Evolutionary conservation across 306 rosid genomes (phyloP).

Genomic region (Begonia masoniana): DNA sequence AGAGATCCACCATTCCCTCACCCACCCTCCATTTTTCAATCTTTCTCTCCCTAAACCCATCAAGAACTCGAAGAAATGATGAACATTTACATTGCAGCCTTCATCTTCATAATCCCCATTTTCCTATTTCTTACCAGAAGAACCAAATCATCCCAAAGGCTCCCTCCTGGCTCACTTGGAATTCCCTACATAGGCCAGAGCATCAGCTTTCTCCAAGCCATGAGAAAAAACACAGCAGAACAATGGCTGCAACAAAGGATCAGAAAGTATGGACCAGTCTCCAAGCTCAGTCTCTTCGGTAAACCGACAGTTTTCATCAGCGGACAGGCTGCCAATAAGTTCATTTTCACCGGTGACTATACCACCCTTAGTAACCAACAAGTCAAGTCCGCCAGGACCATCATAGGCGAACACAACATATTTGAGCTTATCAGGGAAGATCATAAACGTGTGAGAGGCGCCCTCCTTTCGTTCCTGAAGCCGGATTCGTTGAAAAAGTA

Average conservation of each 20-base stretch:
- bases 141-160: too few relatives aligned
- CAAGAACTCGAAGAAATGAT: too few relatives aligned
- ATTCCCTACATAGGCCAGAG: constrained; percentile 26
- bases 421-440: constrained; percentile 38
- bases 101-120: too few relatives aligned
- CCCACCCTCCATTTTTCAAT: too few relatives aligned
- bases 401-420: constrained; percentile 41
- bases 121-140: too few relatives aligned
- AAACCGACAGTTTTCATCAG: constrained; percentile 52
- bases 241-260: constrained; percentile 44
- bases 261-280: constrained; percentile 48
- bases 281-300: constrained; percentile 63
- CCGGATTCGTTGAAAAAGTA: constrained; percentile 58
- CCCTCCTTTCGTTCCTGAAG: constrained; percentile 52
- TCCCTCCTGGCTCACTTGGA: too few relatives aligned
- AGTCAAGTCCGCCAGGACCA: constrained; percentile 22
- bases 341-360: constrained; percentile 24
- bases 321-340: constrained; percentile 66
- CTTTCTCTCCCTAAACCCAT: too few relatives aligned
- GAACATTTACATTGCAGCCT: too few relatives aligned
- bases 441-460: constrained; percentile 56
- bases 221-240: constrained; percentile 44
- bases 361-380: constrained; percentile 26
- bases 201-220: too few relatives aligned
- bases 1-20: too few relatives aligned